Conservation (phyloP, 148 eudicot genomes). For the Dysphania ambrosioides region DNA sequence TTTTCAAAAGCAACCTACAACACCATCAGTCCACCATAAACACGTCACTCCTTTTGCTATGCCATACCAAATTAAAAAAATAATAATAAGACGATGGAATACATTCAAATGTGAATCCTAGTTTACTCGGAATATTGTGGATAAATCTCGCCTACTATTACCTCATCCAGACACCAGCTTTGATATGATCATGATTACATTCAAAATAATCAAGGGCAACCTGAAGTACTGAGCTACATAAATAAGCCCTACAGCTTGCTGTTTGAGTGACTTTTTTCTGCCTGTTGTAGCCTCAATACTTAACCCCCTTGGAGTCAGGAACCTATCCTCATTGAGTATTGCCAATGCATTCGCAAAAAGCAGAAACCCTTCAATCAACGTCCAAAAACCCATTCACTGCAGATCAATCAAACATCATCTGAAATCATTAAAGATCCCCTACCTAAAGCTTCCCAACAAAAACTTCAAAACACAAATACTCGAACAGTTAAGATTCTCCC, state of each 20-base stretch:
- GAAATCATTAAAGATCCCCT: neutral
- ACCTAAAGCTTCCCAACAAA: neutral
- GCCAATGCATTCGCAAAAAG: constrained; percentile 90
- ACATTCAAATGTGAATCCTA: too few relatives aligned
- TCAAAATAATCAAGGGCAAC: constrained; percentile 61
- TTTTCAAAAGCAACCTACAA: neutral
- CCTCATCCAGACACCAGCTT: constrained; percentile 77
- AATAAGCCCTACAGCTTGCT: constrained; percentile 70
- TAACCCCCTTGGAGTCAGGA: constrained; percentile 78
- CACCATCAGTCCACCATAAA: too few relatives aligned
- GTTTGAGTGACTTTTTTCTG: constrained; percentile 52
- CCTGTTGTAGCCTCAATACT: constrained; percentile 70
- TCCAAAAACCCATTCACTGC: constrained; percentile 77
- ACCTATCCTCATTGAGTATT: constrained; percentile 80
- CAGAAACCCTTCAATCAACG: constrained; percentile 71
- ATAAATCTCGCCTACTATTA: too few relatives aligned
- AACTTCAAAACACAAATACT: too few relatives aligned
- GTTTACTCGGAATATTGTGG: too few relatives aligned
- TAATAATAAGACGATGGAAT: too few relatives aligned
- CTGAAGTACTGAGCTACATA: constrained; percentile 77
- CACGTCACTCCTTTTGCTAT: too few relatives aligned
- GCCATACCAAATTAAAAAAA: too few relatives aligned
- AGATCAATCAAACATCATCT: neutral
- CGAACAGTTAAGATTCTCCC: too few relatives aligned
- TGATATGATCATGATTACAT: constrained; percentile 56